A percentile compares a stretch with the other conserved stretches of the same genome.
phyloP scores from a whole-genome alignment of 306 rosid genomes.

The Vicia faba region DNA sequence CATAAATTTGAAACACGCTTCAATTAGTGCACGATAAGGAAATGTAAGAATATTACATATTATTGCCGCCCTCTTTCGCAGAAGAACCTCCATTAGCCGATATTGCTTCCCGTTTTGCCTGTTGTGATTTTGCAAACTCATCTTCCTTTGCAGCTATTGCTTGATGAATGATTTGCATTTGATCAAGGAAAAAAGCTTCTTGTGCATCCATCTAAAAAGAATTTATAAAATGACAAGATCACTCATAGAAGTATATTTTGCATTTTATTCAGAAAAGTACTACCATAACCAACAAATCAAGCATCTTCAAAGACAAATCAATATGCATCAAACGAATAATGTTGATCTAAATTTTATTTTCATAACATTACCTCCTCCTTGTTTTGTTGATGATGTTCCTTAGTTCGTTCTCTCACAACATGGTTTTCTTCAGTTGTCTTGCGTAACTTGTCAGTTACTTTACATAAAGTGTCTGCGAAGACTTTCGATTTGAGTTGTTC shows the following conservation, averaged over 20 bases:
- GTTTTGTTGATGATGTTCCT: slow-evolving; percentile 44
- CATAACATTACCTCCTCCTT: slow-evolving; percentile 52
- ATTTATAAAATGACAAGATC: slow-evolving; percentile 17
- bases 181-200: slow-evolving; percentile 36
- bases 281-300: slow-evolving; percentile 9
- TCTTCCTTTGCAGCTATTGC: slow-evolving; percentile 43
- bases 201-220: slow-evolving; percentile 43
- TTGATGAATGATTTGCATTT: slow-evolving; percentile 39
- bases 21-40: neutral
- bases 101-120: slow-evolving; percentile 21
- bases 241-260: neutral
- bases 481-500: slow-evolving; percentile 45
- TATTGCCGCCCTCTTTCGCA: slow-evolving; percentile 22
- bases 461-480: slow-evolving; percentile 35
- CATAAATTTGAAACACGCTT: neutral
- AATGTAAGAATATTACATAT: slow-evolving; percentile 30
- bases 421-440: slow-evolving; percentile 39
- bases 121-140: slow-evolving; percentile 33
- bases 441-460: slow-evolving; percentile 50
- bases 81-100: slow-evolving; percentile 14
- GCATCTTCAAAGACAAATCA: slow-evolving; percentile 12
- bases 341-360: slow-evolving; percentile 1
- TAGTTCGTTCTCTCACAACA: slow-evolving; percentile 45
- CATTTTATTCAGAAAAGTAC: neutral
- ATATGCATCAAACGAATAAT: slow-evolving; percentile 8